Evolutionary conservation across 140 eudicot genomes (phyloP), one percentile per base, ranked within the genome.

Genomic region (Anethum foeniculum): DNA sequence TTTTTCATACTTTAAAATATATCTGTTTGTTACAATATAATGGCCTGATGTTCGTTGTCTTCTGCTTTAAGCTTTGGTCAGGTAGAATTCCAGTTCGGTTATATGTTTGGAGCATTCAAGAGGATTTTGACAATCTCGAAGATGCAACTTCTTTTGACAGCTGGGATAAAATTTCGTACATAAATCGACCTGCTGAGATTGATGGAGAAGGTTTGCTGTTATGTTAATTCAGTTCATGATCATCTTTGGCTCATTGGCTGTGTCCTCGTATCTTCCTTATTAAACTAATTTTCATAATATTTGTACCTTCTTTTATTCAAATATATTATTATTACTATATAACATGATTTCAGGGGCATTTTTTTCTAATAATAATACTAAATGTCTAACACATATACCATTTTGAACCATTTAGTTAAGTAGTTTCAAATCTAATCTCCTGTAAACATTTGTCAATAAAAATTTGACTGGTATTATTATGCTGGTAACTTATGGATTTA

Each of bases 11-110:
- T 44, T 43, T 12, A 11, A 28, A 27, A 19, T 34, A 25, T 80
- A 8, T 79, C 27, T 74, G 6, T 75, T 30, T 75, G 28, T 76
- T n/a, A 52, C 25, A 79, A 10, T 67, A 49, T 77, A 81, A 56
- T 78, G 75, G 39, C 30, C 56, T 77, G 56, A 67, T 86, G 79
- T 62, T 47, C 75, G 39, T 81, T 56, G 18, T 75, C 72, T 75
- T 65, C 39, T 39, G 80, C 60, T 81, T 83, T 80, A 68, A 74
- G 65, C 80, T 84, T 47, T 83, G 82, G 82, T 81, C 90, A 95
- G 97, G 93, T 85, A 89, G 91, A 84, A 83, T 92, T 67, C 99
- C 99, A 52, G 96, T 95, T 80, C 97, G 99, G 25, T 81, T 95
- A 86, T 95, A 92, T 76, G 82, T 89, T 64, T 81, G 96, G 87